Base-by-base conservation (phyloP, 768 basidiomycete species). In the Xerocomellus chrysenteron region DNA sequence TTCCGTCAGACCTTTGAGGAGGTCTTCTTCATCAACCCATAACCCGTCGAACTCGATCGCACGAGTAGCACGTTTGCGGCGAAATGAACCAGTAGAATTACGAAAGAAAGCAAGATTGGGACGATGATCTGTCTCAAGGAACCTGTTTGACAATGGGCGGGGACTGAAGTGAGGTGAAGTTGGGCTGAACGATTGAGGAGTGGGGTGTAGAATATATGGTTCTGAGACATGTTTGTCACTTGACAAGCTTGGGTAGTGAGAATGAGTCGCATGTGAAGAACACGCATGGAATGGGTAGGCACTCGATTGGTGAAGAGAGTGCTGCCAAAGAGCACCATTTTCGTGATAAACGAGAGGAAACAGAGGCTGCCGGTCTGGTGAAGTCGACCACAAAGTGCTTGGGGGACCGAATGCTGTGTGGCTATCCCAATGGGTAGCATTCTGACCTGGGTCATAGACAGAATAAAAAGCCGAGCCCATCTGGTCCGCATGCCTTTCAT, bases 11-110 rank as follows among this genome's bases (percentile, higher is more conserved):
- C 46, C 46, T n/a, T 47, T 47, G 19, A 58, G 32, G 39, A 65
- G 54, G 0, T 56, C 60, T 39, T 42, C 54, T 52, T 59, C 52
- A 4, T 65, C 64, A 0, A 58, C 36, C 54, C 51, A 54, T 4
- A 55, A 2, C 12, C 60, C 54, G 1, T 45, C 14, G 19, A 35
- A 55, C 19, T 50, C 30, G 10, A 65, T 52, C 2, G 52, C 54
- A 35, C 40, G 52, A 17, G 41, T 30, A 11, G 17, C 21, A 30
- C 48, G 35, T 33, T 32, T 40, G 21, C 16, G 36, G 21, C 14
- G 39, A 33, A 39, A 40, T 19, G 41, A 40, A 14, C 7, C 2
- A 32, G 16, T 2, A 11, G 19, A 13, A 2, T 30, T 12, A n/a
- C 36, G 32, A 26, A 9, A 36, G 2, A 24, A 10, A 6, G 44